Base-by-base conservation (phyloP, 768 basidiomycete genomes). In the Psilocybe cubensis region DNA sequence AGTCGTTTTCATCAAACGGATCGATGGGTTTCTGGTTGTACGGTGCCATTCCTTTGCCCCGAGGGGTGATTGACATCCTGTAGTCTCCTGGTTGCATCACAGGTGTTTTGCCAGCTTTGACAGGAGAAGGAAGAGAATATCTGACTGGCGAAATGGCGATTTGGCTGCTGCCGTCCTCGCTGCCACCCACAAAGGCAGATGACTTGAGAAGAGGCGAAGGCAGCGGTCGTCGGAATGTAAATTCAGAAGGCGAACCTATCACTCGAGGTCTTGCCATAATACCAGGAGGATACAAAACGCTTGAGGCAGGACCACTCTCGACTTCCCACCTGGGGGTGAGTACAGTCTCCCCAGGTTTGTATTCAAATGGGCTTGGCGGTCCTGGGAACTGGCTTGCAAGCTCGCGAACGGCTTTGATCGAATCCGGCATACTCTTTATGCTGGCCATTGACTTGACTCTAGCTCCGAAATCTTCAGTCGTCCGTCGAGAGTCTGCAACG, bases 331-430 rank as follows among this genome's bases (percentile, higher is more conserved):
- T 38, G 17, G 56, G 48, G 8, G 56, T 40, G n/a, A 41, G 33
- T 17, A 38, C 43, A 9, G 43, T 25, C 29, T 35, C 44, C 38
- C 33, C 33, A 20, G 61, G 45, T 6, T 43, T 41, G 27, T 41
- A 28, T 42, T 69, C 65, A 21, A 71, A 61, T 40, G 72, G 68
- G 31, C 72, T 66, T 4, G 82, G 83, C 48, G 80, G 73, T 12
- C 70, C 74, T 33, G 87, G 84, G 70, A 87, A 88, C 67, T 79
- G 80, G 35, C 68, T 59, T 4, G 83, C 76, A 52, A 87, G 72
- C 31, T 83, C 81, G 18, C 77, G 79, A 29, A 87, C 77, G 18
- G 77, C 72, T 62, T 74, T 70, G 23, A 81, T 58, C 21, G 74
- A 76, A 56, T 83, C 80, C 2, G 68, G 65, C 29, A 78, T 75